Base-by-base conservation (phyloP, 768 basidiomycete genomes). In the Lactarius akahatsu region DNA sequence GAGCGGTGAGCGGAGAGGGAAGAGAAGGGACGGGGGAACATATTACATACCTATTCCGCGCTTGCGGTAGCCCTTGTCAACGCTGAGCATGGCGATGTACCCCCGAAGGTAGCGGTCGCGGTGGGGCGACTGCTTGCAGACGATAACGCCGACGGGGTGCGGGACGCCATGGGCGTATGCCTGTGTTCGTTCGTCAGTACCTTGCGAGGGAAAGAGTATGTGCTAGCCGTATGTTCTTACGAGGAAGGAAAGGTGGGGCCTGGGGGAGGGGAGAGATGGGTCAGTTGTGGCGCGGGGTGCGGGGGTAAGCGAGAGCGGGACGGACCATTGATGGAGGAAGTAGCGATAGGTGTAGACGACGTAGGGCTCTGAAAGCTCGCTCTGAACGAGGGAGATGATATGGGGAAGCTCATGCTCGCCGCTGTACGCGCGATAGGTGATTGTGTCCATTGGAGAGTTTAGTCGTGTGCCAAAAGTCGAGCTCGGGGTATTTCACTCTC, bases 11-110 rank as follows among this genome's bases (percentile, higher is more conserved):
- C n/a, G 56, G 15, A 18, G 5, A 36, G 68, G 66, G 18, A 0
- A 15, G n/a, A 38, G 50, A 5, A 54, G 23, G 23, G 10, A 23
- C 20, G 54, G 36, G 23, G 64, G 18, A 7, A 38, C 36, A 83
- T 90, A 75, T 94, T 94, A 94, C 75, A 98, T 94, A 40, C 97
- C 96, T 89, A 98, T 94, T 73, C 92, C 94, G 63, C 98, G 85
- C 97, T 98, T 98, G 43, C 95, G 82, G 85, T 88, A 97, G 45
- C 81, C 77, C 76, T 87, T 88, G 76, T 85, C 83, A 34, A 98
- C 94, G 74, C 92, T 94, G 63, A 99, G 85, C 97, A 99, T 98
- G 38, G 96, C 97, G 65, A 99, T 96, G 75, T 99, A 99, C 16
- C 97, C 97, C 74, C 97, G 79, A 74, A 94, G 92, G 11, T 85